These are phyloP conservation scores for Hanseniaspora lachancei DNA, from an alignment of 805 yeast genomes.

Conservation along the genomic window DNA sequence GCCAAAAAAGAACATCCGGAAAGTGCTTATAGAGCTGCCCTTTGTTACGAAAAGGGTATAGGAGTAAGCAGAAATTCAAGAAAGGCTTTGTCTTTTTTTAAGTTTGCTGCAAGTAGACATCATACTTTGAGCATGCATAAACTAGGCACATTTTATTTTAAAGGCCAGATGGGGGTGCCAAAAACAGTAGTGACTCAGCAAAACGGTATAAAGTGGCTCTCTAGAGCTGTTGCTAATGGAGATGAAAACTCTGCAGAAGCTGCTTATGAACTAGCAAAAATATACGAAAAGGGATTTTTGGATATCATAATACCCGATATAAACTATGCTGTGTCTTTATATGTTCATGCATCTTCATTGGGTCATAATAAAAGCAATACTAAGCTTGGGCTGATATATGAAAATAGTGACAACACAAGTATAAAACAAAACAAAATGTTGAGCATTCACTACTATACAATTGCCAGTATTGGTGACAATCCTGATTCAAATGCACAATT, in stretches of 20 bases:
- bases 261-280: conserved; percentile 80
- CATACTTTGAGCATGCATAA: conserved; percentile 97
- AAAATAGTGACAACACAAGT: conserved; percentile 44
- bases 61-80: conserved; percentile 84
- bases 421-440: conserved; percentile 69
- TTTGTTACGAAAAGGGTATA: conserved; percentile 85
- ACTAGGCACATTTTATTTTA: conserved; percentile 73
- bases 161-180: conserved; percentile 71
- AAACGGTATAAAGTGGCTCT: conserved; percentile 84
- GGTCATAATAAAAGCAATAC: conserved; percentile 75
- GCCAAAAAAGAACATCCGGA: conserved; percentile 91
- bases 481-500: conserved; percentile 87
- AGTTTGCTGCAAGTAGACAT: conserved; percentile 76
- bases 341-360: conserved; percentile 76
- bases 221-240: conserved; percentile 74
- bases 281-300: conserved; percentile 68
- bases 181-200: conserved; percentile 57
- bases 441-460: conserved; percentile 83
- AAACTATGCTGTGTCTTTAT: conserved; percentile 72
- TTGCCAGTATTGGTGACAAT: conserved; percentile 54
- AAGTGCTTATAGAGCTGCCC: conserved; percentile 79
- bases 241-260: conserved; percentile 82
- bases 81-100: conserved; percentile 67
- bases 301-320: conserved; percentile 78
- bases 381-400: conserved; percentile 70